phyloP scores from a whole-genome alignment of 2,329 filamentous ascomycete species.

The Sporothrix globosa region DNA sequence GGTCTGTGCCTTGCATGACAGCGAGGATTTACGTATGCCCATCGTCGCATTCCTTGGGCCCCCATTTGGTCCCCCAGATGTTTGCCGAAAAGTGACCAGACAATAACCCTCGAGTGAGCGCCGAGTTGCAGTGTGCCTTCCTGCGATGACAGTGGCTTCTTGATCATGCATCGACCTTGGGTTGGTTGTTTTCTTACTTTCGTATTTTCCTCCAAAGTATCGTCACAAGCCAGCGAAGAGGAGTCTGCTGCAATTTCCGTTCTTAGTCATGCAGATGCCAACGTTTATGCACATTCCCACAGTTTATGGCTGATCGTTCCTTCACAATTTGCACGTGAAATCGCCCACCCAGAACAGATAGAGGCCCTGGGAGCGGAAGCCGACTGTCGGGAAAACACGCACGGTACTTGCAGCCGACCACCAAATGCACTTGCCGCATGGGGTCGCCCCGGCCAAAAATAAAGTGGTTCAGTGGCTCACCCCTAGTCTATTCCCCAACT shows the following conservation, averaged over 20 bases:
- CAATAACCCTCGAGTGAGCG: no score
- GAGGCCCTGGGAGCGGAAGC: not conserved
- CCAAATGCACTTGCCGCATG: constrained; percentile 15
- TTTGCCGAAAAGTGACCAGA: not conserved
- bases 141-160: not conserved
- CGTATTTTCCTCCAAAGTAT: not conserved
- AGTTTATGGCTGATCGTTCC: not conserved
- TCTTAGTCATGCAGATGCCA: not conserved
- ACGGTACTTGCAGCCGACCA: constrained; percentile 9
- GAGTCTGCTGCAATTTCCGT: not conserved
- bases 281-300: not conserved
- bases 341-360: not conserved
- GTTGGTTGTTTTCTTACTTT: no score
- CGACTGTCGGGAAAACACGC: constrained; percentile 10
- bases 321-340: constrained; percentile 26
- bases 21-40: not conserved
- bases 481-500: not conserved
- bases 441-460: not conserved
- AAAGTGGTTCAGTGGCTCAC: constrained; percentile 17
- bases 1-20: not conserved
- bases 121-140: not conserved
- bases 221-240: not conserved
- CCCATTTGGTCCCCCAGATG: not conserved
- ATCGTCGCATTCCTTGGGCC: not conserved
- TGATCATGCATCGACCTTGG: not conserved